Evolutionary conservation across 345 rosid genomes (phyloP).

Genomic region (Brassica nigra): DNA sequence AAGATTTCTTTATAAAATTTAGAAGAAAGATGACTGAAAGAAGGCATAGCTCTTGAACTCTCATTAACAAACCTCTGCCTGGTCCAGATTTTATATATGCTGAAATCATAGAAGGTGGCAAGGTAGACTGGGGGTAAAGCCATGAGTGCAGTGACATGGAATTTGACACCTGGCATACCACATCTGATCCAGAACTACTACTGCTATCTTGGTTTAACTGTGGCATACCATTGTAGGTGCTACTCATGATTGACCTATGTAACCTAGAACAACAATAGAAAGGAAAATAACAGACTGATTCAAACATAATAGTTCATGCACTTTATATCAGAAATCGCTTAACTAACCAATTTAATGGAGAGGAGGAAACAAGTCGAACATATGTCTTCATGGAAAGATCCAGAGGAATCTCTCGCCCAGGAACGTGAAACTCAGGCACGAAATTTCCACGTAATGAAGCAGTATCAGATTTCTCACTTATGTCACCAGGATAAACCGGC

Average conservation of each 20-base stretch:
- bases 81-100: conserved; percentile 54
- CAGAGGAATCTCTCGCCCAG: conserved; percentile 69
- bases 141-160: conserved; percentile 77
- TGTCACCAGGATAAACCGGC: conserved; percentile 41
- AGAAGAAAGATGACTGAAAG: conserved; percentile 17
- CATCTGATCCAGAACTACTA: conserved; percentile 43
- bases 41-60: conserved; percentile 13
- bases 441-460: conserved; percentile 48
- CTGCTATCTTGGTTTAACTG: conserved; percentile 34
- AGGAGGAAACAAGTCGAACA: conserved; percentile 60
- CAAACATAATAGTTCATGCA: background rate
- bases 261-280: conserved; percentile 53
- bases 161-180: conserved; percentile 47
- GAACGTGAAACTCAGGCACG: conserved; percentile 53
- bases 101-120: conserved; percentile 77
- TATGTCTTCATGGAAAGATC: conserved; percentile 88
- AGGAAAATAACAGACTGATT: conserved; percentile 14
- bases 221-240: conserved; percentile 55
- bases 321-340: conserved; percentile 17
- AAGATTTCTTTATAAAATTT: conserved; percentile 23
- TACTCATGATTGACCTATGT: conserved; percentile 57
- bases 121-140: conserved; percentile 86
- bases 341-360: conserved; percentile 71
- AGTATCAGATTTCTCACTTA: conserved; percentile 48
- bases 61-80: conserved; percentile 65